A percentile compares a stretch with the other conserved stretches of the same genome.
Evolutionary conservation across 164 flowering plant species (phyloP).

Genomic region (Akebia trifoliata): DNA sequence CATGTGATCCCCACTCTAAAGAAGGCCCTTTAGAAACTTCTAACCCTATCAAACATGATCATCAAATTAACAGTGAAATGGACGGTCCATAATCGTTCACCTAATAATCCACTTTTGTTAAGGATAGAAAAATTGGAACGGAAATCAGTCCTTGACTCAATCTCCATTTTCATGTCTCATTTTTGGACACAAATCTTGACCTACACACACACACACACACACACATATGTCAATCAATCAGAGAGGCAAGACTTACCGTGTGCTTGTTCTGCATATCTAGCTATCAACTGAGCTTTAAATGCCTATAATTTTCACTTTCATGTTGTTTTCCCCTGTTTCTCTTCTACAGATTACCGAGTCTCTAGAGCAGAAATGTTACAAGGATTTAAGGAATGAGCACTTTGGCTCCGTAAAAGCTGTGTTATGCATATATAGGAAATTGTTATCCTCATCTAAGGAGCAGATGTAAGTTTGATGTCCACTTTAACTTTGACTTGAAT

Average conservation of each 20-base stretch:
- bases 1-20: no score
- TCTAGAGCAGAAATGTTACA: slow-evolving; percentile 80
- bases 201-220: no score
- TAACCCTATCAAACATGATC: no score
- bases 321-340: not conserved
- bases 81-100: no score
- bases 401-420: slow-evolving; percentile 72
- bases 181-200: no score
- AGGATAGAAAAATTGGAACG: no score
- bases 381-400: slow-evolving; percentile 68
- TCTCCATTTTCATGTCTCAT: no score
- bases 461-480: slow-evolving; percentile 65
- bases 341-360: slow-evolving; percentile 53
- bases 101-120: no score
- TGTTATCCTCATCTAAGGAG: slow-evolving; percentile 69
- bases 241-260: not conserved
- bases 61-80: no score
- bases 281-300: not conserved
- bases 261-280: not conserved
- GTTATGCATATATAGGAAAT: slow-evolving; percentile 58
- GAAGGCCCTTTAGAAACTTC: no score
- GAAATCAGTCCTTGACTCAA: no score
- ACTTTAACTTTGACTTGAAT: not conserved
- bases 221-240: no score
- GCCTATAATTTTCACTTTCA: not conserved